phyloP scores from a whole-genome alignment of 306 rosid genomes.

The Myrica gale region DNA sequence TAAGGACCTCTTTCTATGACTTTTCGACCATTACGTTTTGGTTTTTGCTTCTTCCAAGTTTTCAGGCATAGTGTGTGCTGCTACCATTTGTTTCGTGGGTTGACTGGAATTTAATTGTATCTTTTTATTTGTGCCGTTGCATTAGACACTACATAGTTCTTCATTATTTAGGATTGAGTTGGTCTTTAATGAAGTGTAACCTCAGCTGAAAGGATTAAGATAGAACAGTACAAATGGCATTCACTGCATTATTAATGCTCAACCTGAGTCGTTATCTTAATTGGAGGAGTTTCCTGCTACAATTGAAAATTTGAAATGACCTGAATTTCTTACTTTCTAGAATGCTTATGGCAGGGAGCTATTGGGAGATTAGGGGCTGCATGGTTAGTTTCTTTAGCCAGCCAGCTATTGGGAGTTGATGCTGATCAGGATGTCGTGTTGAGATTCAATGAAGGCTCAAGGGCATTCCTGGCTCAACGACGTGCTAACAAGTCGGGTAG shows the following conservation, averaged over 20 bases:
- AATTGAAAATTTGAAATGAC: background rate
- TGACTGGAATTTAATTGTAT: no score
- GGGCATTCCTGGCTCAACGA: no score
- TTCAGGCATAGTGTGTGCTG: background rate
- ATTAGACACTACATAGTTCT: no score
- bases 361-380: no score
- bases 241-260: background rate
- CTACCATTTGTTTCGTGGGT: background rate
- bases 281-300: background rate
- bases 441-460: no score
- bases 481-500: no score
- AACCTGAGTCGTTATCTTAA: background rate
- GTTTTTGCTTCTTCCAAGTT: background rate
- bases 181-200: background rate
- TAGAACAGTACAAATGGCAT: background rate
- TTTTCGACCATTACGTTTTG: background rate
- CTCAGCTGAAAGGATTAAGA: background rate
- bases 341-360: background rate
- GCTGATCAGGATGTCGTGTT: no score
- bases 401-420: no score
- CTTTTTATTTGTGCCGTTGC: no score
- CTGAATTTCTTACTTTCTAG: background rate
- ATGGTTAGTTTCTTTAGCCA: no score
- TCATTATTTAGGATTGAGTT: background rate
- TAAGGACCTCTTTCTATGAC: conserved; percentile 49